phyloP scores from a whole-genome alignment of 768 basidiomycete genomes.

The Pholiota molesta region DNA sequence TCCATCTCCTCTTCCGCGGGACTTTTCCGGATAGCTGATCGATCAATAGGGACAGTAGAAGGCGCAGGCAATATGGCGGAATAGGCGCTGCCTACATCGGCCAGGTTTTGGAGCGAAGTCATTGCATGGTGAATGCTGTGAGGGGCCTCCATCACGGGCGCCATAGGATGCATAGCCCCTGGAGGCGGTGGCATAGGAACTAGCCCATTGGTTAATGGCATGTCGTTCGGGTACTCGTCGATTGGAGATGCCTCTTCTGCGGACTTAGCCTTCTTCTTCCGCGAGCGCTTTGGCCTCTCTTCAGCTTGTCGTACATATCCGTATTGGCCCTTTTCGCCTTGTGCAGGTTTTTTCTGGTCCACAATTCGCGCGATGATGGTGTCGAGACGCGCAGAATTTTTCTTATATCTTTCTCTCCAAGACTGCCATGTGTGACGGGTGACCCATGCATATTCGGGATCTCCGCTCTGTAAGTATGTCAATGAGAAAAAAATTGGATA shows the following conservation, averaged over 20 bases:
- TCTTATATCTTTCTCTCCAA: constrained; percentile 89
- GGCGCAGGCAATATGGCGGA: constrained; percentile 23
- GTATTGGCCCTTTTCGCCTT: constrained; percentile 81
- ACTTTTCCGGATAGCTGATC: constrained; percentile 38
- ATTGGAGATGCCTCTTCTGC: constrained; percentile 22
- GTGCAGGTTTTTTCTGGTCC: constrained; percentile 65
- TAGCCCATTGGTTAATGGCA: not conserved
- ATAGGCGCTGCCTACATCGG: constrained; percentile 23
- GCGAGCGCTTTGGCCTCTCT: constrained; percentile 61
- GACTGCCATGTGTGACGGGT: constrained; percentile 87
- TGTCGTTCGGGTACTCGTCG: constrained; percentile 14
- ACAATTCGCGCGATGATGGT: constrained; percentile 65
- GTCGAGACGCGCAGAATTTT: constrained; percentile 73
- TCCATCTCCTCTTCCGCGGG: constrained; percentile 72
- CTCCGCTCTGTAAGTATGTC: constrained; percentile 45
- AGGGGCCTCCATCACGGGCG: constrained; percentile 13
- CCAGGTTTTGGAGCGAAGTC: constrained; percentile 22
- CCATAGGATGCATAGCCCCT: constrained; percentile 9
- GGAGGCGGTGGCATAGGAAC: constrained; percentile 11
- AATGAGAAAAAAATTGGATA: not conserved
- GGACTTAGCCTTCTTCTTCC: constrained; percentile 49
- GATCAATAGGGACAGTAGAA: constrained; percentile 29
- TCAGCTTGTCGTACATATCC: constrained; percentile 80
- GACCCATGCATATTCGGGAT: constrained; percentile 81
- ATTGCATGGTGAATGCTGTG: constrained; percentile 21